A percentile compares a stretch with the other conserved stretches of the same genome.
Evolutionary conservation across 2,329 filamentous ascomycete genomes (phyloP).

Genomic region (Venturia asperata): DNA sequence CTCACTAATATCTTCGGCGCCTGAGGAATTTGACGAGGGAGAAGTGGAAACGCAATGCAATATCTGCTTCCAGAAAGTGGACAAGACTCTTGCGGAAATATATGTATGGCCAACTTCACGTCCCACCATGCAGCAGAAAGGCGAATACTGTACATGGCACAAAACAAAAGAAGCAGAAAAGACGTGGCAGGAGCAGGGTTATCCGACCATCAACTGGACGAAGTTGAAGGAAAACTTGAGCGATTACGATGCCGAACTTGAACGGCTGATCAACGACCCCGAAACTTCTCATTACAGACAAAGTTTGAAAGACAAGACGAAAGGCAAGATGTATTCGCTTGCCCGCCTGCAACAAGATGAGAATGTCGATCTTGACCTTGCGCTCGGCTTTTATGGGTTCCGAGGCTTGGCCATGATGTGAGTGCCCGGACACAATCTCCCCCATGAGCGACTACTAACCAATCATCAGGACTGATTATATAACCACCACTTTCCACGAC

Average conservation of each 20-base stretch:
- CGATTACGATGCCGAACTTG: conserved; percentile 49
- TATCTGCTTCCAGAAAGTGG: conserved; percentile 11
- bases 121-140: conserved; percentile 38
- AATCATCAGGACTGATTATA: conserved; percentile 16
- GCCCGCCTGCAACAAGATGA: background rate
- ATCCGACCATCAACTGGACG: conserved; percentile 66
- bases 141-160: conserved; percentile 33
- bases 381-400: conserved; percentile 76
- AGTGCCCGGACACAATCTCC: conserved; percentile 18
- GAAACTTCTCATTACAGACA: conserved; percentile 50
- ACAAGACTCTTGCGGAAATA: background rate
- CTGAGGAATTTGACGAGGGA: background rate
- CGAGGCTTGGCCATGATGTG: conserved; percentile 66
- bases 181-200: conserved; percentile 48
- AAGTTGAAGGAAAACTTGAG: conserved; percentile 52
- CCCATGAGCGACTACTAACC: conserved; percentile 2
- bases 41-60: background rate
- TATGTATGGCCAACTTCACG: background rate
- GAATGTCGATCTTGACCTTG: conserved; percentile 40
- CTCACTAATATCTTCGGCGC: background rate
- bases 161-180: conserved; percentile 28
- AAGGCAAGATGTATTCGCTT: conserved; percentile 2
- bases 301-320: background rate
- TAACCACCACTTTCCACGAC: conserved; percentile 27
- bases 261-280: conserved; percentile 53